phyloP scores from a whole-genome alignment of 139 green algal species.

The Ettlia oleoabundans region DNA sequence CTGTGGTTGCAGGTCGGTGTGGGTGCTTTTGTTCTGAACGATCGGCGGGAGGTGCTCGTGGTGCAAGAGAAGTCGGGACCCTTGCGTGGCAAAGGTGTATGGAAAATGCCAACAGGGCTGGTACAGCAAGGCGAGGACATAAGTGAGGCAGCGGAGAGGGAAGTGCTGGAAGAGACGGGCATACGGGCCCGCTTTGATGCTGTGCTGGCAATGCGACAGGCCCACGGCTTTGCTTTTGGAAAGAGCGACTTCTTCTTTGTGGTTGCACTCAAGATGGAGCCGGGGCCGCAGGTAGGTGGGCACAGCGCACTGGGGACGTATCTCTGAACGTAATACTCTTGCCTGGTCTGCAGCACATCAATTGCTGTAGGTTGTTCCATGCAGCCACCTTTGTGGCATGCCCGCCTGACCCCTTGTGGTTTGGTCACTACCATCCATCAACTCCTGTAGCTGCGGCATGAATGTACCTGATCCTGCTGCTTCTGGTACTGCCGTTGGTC shows the following conservation, averaged over 20 bases:
- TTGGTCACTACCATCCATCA: too few relatives aligned
- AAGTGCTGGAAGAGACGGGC: constrained; percentile 78
- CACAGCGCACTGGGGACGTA: too few relatives aligned
- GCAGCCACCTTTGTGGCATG: too few relatives aligned
- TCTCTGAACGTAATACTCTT: too few relatives aligned
- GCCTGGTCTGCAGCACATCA: too few relatives aligned
- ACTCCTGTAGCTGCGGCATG: too few relatives aligned
- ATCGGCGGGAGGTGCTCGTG: constrained; percentile 68
- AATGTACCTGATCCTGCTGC: too few relatives aligned
- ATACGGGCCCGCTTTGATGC: constrained; percentile 54
- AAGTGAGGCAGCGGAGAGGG: constrained; percentile 61
- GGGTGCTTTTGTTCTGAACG: constrained; percentile 85
- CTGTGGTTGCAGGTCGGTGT: constrained; percentile 85
- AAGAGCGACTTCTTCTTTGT: constrained; percentile 88
- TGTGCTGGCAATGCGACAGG: constrained; percentile 78
- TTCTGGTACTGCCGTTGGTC: too few relatives aligned
- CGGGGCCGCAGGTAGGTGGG: constrained; percentile 14
- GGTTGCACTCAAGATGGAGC: constrained; percentile 40
- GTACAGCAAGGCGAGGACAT: constrained; percentile 59
- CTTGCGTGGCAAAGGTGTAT: constrained; percentile 76
- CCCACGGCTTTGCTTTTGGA: constrained; percentile 81
- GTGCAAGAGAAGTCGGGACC: constrained; percentile 82
- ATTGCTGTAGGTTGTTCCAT: background rate
- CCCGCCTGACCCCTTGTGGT: too few relatives aligned
- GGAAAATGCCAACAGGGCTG: constrained; percentile 85